A percentile compares a stretch with the other conserved stretches of the same genome.
Evolutionary conservation across 768 basidiomycete species (phyloP).

Genomic region (Boletus rubroflammeus): DNA sequence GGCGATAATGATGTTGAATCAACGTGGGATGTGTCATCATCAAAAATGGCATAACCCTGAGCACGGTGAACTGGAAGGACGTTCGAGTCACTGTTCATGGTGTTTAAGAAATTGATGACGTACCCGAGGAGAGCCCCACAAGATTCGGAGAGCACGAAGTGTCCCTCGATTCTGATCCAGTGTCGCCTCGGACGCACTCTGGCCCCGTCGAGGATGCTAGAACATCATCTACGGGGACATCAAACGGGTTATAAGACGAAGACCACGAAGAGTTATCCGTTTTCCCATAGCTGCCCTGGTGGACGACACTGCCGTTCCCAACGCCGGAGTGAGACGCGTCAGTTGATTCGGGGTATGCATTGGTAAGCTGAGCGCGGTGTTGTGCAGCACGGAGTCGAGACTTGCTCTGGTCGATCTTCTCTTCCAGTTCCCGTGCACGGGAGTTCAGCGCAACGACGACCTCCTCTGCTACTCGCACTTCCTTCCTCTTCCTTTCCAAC

Average conservation of each 20-base stretch:
- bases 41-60: constrained; percentile 40
- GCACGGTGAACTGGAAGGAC: constrained; percentile 25
- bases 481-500: constrained; percentile 54
- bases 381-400: constrained; percentile 55
- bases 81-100: constrained; percentile 8
- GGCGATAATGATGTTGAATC: constrained; percentile 15
- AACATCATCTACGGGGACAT: constrained; percentile 21
- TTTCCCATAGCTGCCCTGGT: constrained; percentile 10
- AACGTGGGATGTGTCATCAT: constrained; percentile 37
- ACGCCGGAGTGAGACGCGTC: constrained; percentile 5
- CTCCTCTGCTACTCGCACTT: constrained; percentile 60
- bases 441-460: constrained; percentile 57
- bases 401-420: constrained; percentile 59
- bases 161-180: constrained; percentile 14
- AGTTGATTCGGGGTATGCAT: constrained; percentile 30
- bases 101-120: constrained; percentile 23
- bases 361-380: constrained; percentile 50
- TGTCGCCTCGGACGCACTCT: constrained; percentile 6
- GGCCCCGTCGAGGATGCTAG: constrained; percentile 13
- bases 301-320: constrained; percentile 4
- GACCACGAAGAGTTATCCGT: constrained; percentile 20
- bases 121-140: constrained; percentile 31
- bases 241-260: constrained; percentile 32
- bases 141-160: constrained; percentile 25
- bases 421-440: constrained; percentile 72